phyloP scores from a whole-genome alignment of 2,329 filamentous ascomycete species.

The Talaromyces pinophilus region DNA sequence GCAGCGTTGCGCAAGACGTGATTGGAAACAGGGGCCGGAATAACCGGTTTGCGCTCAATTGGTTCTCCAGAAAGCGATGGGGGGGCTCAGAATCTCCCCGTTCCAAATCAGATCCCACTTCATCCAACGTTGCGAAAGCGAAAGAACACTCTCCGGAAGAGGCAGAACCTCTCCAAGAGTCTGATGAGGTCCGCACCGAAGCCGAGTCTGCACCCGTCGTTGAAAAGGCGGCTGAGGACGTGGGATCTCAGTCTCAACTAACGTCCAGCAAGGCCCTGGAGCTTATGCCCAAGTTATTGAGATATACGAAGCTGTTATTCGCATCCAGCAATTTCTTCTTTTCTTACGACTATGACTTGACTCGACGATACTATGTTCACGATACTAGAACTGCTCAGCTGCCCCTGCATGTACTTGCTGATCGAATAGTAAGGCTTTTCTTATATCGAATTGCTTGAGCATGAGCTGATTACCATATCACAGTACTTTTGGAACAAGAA shows the following conservation, averaged over 20 bases:
- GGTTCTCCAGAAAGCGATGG: conserved; percentile 88
- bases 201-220: conserved; percentile 13
- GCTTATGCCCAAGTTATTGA: conserved; percentile 79
- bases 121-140: neutral
- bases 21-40: conserved; percentile 81
- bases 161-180: neutral
- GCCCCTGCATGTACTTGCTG: conserved; percentile 71
- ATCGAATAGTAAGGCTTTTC: conserved; percentile 59
- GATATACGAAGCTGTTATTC: conserved; percentile 82
- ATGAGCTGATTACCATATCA: conserved; percentile 18
- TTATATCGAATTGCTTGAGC: neutral
- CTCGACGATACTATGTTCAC: conserved; percentile 59
- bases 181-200: conserved; percentile 8
- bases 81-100: conserved; percentile 55
- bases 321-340: conserved; percentile 88
- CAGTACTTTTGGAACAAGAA: conserved; percentile 89
- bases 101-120: conserved; percentile 14
- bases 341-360: conserved; percentile 92
- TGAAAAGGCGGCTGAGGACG: conserved; percentile 24
- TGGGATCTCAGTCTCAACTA: conserved; percentile 20
- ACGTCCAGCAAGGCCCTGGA: conserved; percentile 49
- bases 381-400: conserved; percentile 47
- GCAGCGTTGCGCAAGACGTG: conserved; percentile 81
- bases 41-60: conserved; percentile 83
- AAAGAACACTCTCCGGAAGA: neutral